Evolutionary conservation across 352 stramenopile genomes (phyloP), one percentile per base, ranked within the genome.

Genomic region (Phytophthora uliginosa): DNA sequence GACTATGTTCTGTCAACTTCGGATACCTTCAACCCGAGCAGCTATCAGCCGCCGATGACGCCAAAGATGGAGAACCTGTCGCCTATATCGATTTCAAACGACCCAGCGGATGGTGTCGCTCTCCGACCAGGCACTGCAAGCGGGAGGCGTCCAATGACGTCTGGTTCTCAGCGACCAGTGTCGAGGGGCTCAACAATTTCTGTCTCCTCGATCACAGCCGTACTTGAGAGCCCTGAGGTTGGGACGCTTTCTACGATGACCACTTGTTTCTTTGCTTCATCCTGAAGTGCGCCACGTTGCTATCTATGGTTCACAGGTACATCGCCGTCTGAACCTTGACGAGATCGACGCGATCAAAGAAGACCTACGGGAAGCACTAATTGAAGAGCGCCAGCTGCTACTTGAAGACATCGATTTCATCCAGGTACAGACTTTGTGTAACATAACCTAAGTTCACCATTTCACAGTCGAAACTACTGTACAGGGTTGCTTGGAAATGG

Each of bases 351-450:
- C 79, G 7, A 88, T 94, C 55, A 84, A 82, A 34, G 81, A 85
- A 33, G 79, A 92, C 50, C 55, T 95, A 7, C 82, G 83, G 18
- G 73, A 85, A 1, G 86, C 88, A 3, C 45, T 95, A 33, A 31
- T 74, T 12, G 83, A 94, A 4, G 88, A 95, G 42, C 80, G 77
- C 0, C 73, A 84, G 40, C 76, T 91, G 57, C 56, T 95, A 2
- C 77, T 95, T 7, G 88, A 94, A 69, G 88, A 95, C 59, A 93
- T 95, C 18, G 88, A 95, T 26, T 95, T 95, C 64, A 90, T 94
- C 12, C 88, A 95, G 80, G 88, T 93, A 36, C 13, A 47, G 13
- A 20, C 51, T 52, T 53, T 20, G 17, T 24, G 12, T 13, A 34
- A 38, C n/a, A 38, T 36, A 50, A 12, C 18, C 18, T 10, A 4